These are phyloP conservation scores for Wickerhamiella occidentalis DNA, from an alignment of 805 yeast species.

Conservation along the genomic window DNA sequence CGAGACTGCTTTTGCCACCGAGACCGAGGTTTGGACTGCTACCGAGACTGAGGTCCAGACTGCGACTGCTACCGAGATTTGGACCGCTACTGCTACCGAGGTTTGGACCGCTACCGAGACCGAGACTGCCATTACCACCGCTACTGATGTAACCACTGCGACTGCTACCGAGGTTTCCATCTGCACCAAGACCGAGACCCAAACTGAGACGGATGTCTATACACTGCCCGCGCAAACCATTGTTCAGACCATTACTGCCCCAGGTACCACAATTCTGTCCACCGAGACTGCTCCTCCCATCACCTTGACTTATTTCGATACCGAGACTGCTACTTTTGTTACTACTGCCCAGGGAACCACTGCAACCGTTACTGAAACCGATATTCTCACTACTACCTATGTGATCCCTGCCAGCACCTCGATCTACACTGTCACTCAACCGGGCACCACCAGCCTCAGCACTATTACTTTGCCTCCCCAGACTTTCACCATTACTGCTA, in stretches of 20 bases:
- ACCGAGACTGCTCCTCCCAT: not conserved
- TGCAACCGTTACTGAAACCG: not conserved
- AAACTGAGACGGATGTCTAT: not conserved
- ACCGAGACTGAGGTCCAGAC: not conserved
- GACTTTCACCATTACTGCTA: conserved; percentile 1
- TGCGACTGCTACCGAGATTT: not conserved
- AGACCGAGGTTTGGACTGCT: not conserved
- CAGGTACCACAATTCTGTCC: not conserved
- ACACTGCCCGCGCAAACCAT: conserved; percentile 3
- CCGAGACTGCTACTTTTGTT: conserved; percentile 1
- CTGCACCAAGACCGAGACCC: no score
- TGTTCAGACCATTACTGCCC: conserved; percentile 2
- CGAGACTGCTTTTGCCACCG: not conserved
- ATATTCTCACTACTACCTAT: not conserved
- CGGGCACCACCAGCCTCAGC: not conserved
- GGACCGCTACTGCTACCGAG: not conserved
- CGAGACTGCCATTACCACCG: not conserved
- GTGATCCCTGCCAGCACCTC: not conserved
- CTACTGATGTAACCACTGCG: not conserved
- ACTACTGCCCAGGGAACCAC: conserved; percentile 1
- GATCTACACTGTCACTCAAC: not conserved
- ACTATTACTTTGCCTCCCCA: not conserved
- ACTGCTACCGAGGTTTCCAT: not conserved
- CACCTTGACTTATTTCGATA: conserved; percentile 4
- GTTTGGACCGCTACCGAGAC: no score